Conservation (phyloP, 768 basidiomycete genomes). For the Nidularia sp. region DNA sequence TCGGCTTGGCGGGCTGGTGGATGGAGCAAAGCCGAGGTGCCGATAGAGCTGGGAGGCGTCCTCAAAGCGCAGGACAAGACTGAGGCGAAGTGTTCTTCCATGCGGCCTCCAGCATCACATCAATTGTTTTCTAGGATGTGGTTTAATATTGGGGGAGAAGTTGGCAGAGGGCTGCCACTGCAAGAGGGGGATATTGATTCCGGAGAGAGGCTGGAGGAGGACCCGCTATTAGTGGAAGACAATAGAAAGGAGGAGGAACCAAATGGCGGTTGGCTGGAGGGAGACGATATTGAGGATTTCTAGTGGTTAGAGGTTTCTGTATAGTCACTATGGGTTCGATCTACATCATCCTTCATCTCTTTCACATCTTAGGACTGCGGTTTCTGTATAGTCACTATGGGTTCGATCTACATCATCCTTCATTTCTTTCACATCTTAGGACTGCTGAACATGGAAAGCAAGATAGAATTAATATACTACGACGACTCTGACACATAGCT, state of each 20-base stretch:
- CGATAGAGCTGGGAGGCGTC: constrained; percentile 55
- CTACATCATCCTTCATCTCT: no score
- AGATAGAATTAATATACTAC: no score
- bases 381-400: neutral
- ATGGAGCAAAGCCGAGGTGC: constrained; percentile 51
- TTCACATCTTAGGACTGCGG: neutral
- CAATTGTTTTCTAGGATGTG: constrained; percentile 47
- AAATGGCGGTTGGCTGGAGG: constrained; percentile 48
- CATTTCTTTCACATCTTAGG: no score
- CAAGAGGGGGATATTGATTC: constrained; percentile 26
- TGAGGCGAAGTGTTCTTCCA: neutral
- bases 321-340: no score
- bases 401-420: no score
- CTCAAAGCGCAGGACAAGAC: constrained; percentile 43
- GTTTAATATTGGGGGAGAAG: constrained; percentile 34
- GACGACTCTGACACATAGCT: no score
- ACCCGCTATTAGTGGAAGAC: constrained; percentile 3
- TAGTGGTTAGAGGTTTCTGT: neutral
- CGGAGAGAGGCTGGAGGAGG: constrained; percentile 9
- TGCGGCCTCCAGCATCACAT: constrained; percentile 29
- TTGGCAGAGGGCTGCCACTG: constrained; percentile 23
- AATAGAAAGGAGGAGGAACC: constrained; percentile 11
- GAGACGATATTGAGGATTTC: constrained; percentile 54
- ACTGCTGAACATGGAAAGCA: no score
- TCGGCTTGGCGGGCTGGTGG: constrained; percentile 25